Percentiles rank a stretch among this genome's conserved stretches.
Conservation (phyloP, 1,139 yeast genomes). For the Suhomyces maxii region DNA sequence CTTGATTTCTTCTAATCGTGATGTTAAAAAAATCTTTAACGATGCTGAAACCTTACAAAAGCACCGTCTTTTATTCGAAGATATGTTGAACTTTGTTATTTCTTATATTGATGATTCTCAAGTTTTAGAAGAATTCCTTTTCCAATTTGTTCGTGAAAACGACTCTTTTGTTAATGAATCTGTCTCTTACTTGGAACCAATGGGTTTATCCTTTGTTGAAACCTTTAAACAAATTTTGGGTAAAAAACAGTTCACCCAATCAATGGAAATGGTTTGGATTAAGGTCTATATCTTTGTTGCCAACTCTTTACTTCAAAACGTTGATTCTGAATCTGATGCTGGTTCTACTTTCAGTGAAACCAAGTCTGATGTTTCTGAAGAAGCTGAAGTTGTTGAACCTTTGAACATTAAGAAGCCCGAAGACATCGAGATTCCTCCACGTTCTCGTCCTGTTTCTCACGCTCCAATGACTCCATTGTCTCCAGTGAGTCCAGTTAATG, state of each 20-base stretch:
- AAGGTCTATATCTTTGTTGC: constrained; percentile 43
- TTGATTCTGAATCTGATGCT: constrained; percentile 11
- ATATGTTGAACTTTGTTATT: constrained; percentile 36
- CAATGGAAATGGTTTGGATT: constrained; percentile 43
- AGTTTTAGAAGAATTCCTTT: constrained; percentile 36
- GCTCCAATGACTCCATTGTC: not conserved
- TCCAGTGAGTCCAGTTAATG: constrained; percentile 1
- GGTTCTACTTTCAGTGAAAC: constrained; percentile 15
- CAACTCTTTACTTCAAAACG: constrained; percentile 33
- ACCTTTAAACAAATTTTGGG: constrained; percentile 44
- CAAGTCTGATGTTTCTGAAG: constrained; percentile 13
- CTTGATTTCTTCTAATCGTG: constrained; percentile 33
- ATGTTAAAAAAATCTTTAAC: constrained; percentile 26
- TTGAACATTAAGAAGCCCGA: constrained; percentile 10
- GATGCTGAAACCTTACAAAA: constrained; percentile 26
- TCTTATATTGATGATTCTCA: constrained; percentile 31
- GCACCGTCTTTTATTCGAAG: constrained; percentile 38
- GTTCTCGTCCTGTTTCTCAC: constrained; percentile 2
- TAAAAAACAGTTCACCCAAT: constrained; percentile 28
- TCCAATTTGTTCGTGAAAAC: constrained; percentile 36
- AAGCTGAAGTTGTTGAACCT: constrained; percentile 15
- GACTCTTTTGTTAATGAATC: constrained; percentile 27
- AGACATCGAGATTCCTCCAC: constrained; percentile 8
- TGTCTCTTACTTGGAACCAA: constrained; percentile 40
- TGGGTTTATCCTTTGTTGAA: constrained; percentile 42